phyloP scores from a whole-genome alignment of 768 basidiomycete genomes.

The Rubroboletus satanas region DNA sequence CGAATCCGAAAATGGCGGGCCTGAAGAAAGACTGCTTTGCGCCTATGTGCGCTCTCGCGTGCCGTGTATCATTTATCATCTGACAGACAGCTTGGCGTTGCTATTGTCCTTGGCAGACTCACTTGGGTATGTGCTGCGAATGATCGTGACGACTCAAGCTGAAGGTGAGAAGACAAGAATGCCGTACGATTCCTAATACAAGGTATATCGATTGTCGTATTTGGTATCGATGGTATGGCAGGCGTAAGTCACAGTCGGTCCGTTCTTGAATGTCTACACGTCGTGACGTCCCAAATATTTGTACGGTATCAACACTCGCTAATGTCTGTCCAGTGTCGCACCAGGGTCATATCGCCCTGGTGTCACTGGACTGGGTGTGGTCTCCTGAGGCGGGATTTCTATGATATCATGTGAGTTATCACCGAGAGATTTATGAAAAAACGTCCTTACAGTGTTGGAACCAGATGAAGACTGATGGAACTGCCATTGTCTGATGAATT shows the following conservation, averaged over 20 bases:
- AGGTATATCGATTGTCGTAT: conserved; percentile 23
- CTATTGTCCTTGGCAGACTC: neutral
- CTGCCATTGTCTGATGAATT: too few species aligned
- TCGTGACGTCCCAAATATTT: too few species aligned
- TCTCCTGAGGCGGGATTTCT: too few species aligned
- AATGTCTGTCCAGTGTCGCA: too few species aligned
- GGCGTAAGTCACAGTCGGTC: conserved; percentile 13
- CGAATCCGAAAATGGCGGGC: conserved; percentile 7
- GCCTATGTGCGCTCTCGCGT: conserved; percentile 3
- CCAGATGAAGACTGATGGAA: too few species aligned
- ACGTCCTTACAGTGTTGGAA: too few species aligned
- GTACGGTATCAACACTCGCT: too few species aligned
- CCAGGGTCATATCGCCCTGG: too few species aligned
- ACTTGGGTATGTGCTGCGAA: neutral
- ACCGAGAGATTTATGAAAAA: too few species aligned
- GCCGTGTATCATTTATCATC: neutral
- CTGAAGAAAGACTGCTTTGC: conserved; percentile 1
- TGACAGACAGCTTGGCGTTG: conserved; percentile 1
- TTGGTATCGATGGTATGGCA: conserved; percentile 17
- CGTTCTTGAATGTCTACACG: conserved; percentile 1
- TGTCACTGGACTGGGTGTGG: too few species aligned
- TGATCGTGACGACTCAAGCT: neutral
- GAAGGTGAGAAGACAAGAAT: conserved; percentile 14
- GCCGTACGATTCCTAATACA: conserved; percentile 25
- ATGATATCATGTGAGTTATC: too few species aligned